Evolutionary conservation across 495 filamentous ascomycete genomes (phyloP), one percentile per base, ranked within the genome.

Genomic region (Trichocladium antarcticum): DNA sequence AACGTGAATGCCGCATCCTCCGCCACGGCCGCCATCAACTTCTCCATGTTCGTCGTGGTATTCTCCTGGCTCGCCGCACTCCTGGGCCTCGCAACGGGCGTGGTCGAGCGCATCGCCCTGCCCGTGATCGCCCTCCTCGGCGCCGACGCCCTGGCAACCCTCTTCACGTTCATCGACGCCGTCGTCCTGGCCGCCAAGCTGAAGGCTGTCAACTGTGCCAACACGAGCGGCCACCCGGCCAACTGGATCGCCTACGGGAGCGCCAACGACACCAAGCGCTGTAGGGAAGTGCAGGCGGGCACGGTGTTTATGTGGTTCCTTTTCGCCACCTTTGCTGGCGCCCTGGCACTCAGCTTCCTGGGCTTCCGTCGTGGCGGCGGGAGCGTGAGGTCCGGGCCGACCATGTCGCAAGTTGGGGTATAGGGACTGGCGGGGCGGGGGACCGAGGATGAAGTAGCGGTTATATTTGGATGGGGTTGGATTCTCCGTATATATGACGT

Each of bases 231-330:
- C 15, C 38, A 55, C 34, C 29, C 45, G 10, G 31, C 9, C 48
- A 57, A 62, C 49, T 74, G 69, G 64, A 74, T 74, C 51, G 72
- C 55, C 9, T 74, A 68, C 52, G 72, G 70, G 15, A 73, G 68
- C 53, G 51, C 16, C 22, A 32, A 72, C 48, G 59, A 67, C 45
- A 37, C 61, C 46, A 73, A 73, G 62, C 61, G 70, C 45, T 74
- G 72, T 61, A 63, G 69, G 45, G 63, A 73, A 65, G 61, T 74
- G 44, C 72, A 74, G 57, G 70, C 72, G n/a, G 56, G 62, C 41
- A 65, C 64, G 21, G 71, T 61, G 4, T 74, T 74, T 47, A 63
- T 73, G 60, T 74, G 70, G 70, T 72, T 74, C 58, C 58, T 74
- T 11, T 73, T 72, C 40, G 63, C 55, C 21, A 54, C 57, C 3